Evolutionary conservation across 192 early-diverging fungal species (phyloP).

Genomic region (Borealophlyctis nickersoniae): DNA sequence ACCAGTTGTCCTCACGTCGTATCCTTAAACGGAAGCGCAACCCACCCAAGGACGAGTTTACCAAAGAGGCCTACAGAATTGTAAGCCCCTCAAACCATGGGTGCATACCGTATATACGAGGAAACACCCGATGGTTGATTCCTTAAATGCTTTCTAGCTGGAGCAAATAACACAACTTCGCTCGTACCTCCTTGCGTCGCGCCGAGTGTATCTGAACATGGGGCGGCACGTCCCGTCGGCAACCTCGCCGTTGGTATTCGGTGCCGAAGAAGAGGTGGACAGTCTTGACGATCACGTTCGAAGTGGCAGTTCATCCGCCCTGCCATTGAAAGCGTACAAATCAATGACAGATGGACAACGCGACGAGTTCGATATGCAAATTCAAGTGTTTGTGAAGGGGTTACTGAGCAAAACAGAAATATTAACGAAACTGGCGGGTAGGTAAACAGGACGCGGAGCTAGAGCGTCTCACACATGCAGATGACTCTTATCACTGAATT

Average conservation of each 20-base stretch:
- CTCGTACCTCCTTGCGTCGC: conserved; percentile 18
- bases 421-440: background rate
- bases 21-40: background rate
- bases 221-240: conserved; percentile 1
- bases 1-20: background rate
- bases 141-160: conserved; percentile 2
- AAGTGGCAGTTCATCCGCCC: background rate
- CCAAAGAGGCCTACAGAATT: conserved; percentile 15
- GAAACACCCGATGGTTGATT: background rate
- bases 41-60: background rate
- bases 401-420: conserved; percentile 4
- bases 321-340: conserved; percentile 10
- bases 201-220: conserved; percentile 19
- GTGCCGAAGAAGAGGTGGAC: background rate
- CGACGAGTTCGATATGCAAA: conserved; percentile 16
- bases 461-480: background rate
- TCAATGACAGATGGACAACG: conserved; percentile 23
- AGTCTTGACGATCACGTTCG: background rate
- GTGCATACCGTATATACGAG: background rate
- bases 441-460: background rate
- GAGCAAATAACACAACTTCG: conserved; percentile 19
- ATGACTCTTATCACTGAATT: background rate
- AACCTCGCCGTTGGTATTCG: background rate
- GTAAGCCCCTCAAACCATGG: conserved; percentile 2
- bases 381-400: conserved; percentile 9